These are phyloP conservation scores for Phytophthora pistaciae DNA, from an alignment of 352 stramenopile species.

Conservation along the genomic window DNA sequence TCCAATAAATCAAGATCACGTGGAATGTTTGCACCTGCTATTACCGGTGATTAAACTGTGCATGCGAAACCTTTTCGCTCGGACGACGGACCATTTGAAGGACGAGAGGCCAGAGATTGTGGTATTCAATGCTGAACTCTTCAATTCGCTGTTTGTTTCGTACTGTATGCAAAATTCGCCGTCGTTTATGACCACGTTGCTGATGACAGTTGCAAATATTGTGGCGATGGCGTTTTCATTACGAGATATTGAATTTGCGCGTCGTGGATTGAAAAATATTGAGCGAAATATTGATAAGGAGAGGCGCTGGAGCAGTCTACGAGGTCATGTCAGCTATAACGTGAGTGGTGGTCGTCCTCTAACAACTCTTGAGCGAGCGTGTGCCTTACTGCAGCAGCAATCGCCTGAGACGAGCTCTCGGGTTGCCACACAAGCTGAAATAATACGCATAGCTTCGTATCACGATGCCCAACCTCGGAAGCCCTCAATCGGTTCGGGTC, in stretches of 20 bases:
- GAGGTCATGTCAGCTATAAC: neutral
- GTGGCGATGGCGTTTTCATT: neutral
- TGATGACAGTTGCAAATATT: conserved; percentile 5
- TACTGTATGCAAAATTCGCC: conserved; percentile 23
- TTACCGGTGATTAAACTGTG: conserved; percentile 3
- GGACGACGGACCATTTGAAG: conserved; percentile 1
- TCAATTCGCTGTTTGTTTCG: neutral
- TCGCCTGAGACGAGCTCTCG: neutral
- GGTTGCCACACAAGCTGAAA: neutral
- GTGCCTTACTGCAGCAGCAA: neutral
- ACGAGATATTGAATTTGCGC: neutral
- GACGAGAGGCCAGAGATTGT: conserved; percentile 5
- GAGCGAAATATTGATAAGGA: conserved; percentile 2
- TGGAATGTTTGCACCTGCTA: neutral
- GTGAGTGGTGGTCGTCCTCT: neutral
- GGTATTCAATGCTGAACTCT: conserved; percentile 11
- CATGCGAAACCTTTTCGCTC: conserved; percentile 2
- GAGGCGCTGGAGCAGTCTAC: neutral
- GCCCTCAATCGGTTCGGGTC: neutral
- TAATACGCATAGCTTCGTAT: neutral
- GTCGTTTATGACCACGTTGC: conserved; percentile 6
- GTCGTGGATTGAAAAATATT: neutral
- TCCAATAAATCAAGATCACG: no score
- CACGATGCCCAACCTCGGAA: neutral
- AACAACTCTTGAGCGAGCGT: neutral